Base-by-base conservation (phyloP, 495 filamentous ascomycete genomes). In the Aspergillus ellipticus region DNA sequence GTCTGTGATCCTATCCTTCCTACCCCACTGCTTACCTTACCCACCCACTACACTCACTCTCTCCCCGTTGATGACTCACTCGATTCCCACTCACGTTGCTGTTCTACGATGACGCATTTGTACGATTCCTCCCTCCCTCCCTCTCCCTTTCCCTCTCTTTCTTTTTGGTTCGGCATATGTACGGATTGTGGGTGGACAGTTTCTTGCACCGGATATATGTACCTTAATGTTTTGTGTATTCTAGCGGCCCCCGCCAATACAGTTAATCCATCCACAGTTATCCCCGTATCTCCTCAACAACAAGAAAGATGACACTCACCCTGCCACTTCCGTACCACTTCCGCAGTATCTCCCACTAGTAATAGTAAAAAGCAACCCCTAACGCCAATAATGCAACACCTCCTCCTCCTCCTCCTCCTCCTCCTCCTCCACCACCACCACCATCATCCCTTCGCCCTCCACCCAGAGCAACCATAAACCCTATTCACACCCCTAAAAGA, bases 141-240 rank as follows among this genome's bases (percentile, higher is more conserved):
- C 46, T 53, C 35, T 51, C 19, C 43, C 29, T 15, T 20, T 45
- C 43, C 43, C 22, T 29, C 42, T 43, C 48, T n/a, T 2, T 26
- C 31, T 33, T 29, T 48, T 26, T 21, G 16, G 39, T 55, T 55
- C 29, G 47, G 42, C 39, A 35, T n/a, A 11, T 59, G 51, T 62
- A 55, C 41, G 45, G 28, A 35, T 59, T 49, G 42, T 46, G 49
- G 58, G 37, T 51, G 56, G 56, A 35, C 42, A 21, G 19, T 52
- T 41, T 42, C 42, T 19, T 56, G 51, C 48, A 31, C 51, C 58
- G 51, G 19, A 47, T 60, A 51, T 60, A 51, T 60, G 42, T 59
- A 55, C 45, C 51, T 42, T 61, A 50, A 66, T 59, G 47, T 60
- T 43, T 20, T 35, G 42, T 69, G 62, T 67, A 71, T 55, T 63